Evolutionary conservation across 2,329 filamentous ascomycete genomes (phyloP).

Genomic region (Claviceps maximensis): DNA sequence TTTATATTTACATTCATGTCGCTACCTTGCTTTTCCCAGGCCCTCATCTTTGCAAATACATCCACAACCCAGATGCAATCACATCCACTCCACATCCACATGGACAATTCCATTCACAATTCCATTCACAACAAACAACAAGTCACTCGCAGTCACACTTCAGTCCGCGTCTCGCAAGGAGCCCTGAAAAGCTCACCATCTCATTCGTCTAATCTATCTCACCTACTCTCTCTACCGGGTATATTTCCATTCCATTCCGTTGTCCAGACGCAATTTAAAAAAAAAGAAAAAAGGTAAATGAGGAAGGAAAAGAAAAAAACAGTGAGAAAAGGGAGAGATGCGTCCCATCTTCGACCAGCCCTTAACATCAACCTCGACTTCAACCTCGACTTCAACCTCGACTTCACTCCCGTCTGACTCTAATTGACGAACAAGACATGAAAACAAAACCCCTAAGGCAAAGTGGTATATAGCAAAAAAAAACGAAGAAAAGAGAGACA

Average conservation of each 20-base stretch:
- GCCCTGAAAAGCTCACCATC: too few relatives aligned
- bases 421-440: not conserved
- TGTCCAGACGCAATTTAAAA: not conserved
- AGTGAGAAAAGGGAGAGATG: not conserved
- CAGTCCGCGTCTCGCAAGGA: too few relatives aligned
- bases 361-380: too few relatives aligned
- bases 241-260: slow-evolving; percentile 1
- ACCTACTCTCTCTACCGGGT: slow-evolving; percentile 3
- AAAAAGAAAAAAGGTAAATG: not conserved
- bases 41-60: too few relatives aligned
- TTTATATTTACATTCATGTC: too few relatives aligned
- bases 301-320: not conserved
- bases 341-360: not conserved
- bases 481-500: not conserved
- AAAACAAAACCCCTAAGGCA: not conserved
- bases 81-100: too few relatives aligned
- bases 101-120: too few relatives aligned
- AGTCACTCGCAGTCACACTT: too few relatives aligned
- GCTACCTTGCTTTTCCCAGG: too few relatives aligned
- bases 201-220: too few relatives aligned
- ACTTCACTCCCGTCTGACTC: not conserved
- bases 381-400: not conserved
- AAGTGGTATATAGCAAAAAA: slow-evolving; percentile 4
- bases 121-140: too few relatives aligned
- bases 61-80: too few relatives aligned